Evolutionary conservation across 345 rosid species (phyloP).

Genomic region (Eucalyptus urophylla): DNA sequence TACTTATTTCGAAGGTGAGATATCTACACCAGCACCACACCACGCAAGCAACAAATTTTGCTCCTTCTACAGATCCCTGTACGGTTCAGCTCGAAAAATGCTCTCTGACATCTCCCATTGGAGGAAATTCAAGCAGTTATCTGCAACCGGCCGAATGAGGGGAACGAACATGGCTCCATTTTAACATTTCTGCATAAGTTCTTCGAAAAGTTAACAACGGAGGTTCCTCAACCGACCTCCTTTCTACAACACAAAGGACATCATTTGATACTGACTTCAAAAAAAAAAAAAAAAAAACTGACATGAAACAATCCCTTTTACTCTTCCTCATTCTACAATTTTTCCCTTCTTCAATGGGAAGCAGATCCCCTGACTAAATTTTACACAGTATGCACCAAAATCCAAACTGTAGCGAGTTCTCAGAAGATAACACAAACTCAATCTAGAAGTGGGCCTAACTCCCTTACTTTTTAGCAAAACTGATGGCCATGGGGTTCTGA

Average conservation of each 20-base stretch:
- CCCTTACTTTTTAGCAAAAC: conserved; percentile 76
- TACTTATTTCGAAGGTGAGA: not conserved
- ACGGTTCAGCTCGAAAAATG: not conserved
- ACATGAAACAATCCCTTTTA: not conserved
- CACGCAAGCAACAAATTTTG: not conserved
- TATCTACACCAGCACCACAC: not conserved
- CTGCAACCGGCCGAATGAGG: not conserved
- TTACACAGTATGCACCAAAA: not conserved
- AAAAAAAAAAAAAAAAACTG: not conserved
- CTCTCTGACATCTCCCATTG: not conserved
- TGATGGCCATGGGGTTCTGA: conserved; percentile 72
- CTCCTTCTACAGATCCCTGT: not conserved
- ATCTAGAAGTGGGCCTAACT: not conserved
- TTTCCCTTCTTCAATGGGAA: not conserved
- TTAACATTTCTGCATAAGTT: not conserved
- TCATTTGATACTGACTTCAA: not conserved
- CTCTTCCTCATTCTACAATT: not conserved
- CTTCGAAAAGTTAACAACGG: not conserved
- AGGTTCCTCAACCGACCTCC: not conserved
- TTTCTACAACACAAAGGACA: not conserved
- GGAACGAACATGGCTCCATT: not conserved
- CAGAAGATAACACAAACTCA: not conserved
- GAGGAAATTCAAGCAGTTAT: not conserved
- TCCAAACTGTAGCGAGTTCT: not conserved
- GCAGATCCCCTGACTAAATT: not conserved